These are phyloP conservation scores for Funneliformis geosporum DNA, from an alignment of 192 early-diverging fungal species.

Conservation along the genomic window DNA sequence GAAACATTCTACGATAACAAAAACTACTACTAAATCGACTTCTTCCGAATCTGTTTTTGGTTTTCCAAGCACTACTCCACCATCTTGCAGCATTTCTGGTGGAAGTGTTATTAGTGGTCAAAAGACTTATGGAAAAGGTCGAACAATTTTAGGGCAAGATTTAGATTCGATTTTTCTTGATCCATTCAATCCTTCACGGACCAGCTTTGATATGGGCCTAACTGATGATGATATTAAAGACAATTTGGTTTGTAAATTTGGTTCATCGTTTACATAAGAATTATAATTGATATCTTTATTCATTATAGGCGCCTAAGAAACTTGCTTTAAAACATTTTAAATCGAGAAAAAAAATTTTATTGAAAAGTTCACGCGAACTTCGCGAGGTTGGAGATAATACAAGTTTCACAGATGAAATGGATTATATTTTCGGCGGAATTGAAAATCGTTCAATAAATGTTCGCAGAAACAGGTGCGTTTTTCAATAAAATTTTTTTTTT, in stretches of 20 bases:
- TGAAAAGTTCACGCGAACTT: slow-evolving; percentile 59
- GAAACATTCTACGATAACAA: neutral
- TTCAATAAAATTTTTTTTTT: neutral
- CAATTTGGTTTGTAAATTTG: neutral
- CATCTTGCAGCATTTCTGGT: neutral
- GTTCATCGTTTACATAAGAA: neutral
- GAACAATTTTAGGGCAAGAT: slow-evolving; percentile 15
- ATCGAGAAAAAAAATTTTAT: slow-evolving; percentile 32
- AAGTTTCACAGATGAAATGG: slow-evolving; percentile 61
- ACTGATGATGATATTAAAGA: neutral
- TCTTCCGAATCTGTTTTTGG: neutral
- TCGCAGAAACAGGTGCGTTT: slow-evolving; percentile 48
- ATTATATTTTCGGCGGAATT: slow-evolving; percentile 59
- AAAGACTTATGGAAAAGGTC: slow-evolving; percentile 24
- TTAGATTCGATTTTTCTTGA: neutral
- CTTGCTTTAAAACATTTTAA: neutral
- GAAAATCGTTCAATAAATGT: slow-evolving; percentile 46
- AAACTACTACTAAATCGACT: neutral
- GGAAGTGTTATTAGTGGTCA: neutral
- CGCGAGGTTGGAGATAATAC: slow-evolving; percentile 57
- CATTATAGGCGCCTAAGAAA: neutral
- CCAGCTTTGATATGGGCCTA: neutral
- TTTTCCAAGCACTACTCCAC: neutral
- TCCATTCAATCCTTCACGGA: neutral
- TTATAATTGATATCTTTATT: neutral